Conservation (phyloP, 768 basidiomycete genomes). For the Neoboletus magnificus region DNA sequence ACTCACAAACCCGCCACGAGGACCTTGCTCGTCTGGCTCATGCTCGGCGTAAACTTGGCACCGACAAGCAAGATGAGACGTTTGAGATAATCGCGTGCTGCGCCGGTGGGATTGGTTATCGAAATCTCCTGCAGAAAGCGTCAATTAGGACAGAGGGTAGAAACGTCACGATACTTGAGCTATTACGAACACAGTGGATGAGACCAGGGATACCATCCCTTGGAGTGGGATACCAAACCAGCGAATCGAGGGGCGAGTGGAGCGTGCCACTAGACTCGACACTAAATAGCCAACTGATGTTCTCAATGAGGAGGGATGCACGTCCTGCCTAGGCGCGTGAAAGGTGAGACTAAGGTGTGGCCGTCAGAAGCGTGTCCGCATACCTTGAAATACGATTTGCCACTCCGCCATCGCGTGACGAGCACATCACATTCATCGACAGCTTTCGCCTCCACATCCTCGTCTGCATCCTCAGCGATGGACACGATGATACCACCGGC, state of each 20-base stretch:
- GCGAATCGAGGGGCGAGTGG: constrained; percentile 63
- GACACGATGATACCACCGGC: constrained; percentile 58
- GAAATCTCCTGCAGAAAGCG: constrained; percentile 58
- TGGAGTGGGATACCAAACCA: constrained; percentile 84
- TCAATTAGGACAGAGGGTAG: not conserved
- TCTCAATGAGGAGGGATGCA: constrained; percentile 52
- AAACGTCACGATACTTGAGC: not conserved
- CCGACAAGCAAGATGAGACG: constrained; percentile 75
- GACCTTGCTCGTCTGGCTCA: constrained; percentile 73
- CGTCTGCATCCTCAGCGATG: constrained; percentile 44
- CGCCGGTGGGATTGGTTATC: constrained; percentile 86
- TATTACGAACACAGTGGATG: constrained; percentile 50
- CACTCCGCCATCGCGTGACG: constrained; percentile 67
- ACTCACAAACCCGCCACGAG: constrained; percentile 84
- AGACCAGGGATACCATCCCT: constrained; percentile 58
- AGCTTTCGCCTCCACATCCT: constrained; percentile 28
- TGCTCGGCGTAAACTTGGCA: constrained; percentile 75
- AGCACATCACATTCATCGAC: constrained; percentile 64
- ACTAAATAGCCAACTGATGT: constrained; percentile 80
- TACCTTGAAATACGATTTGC: constrained; percentile 68
- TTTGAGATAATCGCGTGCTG: constrained; percentile 84
- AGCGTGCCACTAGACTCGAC: constrained; percentile 62
- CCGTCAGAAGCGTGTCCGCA: constrained; percentile 38
- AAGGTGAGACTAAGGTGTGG: not conserved
- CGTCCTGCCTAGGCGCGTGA: constrained; percentile 49